These are phyloP conservation scores for Fusarium annulatum DNA, from an alignment of 2,329 filamentous ascomycete species.

Conservation along the genomic window DNA sequence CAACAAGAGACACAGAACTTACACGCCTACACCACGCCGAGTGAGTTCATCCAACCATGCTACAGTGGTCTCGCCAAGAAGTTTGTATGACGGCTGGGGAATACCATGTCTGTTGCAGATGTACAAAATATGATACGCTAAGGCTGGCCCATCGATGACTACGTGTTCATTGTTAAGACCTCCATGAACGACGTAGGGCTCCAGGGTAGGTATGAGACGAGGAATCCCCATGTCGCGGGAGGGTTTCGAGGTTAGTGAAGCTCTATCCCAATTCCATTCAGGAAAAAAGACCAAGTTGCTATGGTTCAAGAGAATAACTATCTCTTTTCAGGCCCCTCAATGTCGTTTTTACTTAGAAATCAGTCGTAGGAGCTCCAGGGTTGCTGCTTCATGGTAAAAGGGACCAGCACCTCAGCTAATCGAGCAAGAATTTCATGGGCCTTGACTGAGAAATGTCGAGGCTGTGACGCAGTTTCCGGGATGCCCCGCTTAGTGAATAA, in stretches of 20 bases:
- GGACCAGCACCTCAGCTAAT: background rate
- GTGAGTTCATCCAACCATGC: conserved; percentile 72
- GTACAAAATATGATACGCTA: conserved; percentile 79
- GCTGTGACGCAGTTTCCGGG: conserved; percentile 29
- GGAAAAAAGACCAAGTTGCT: background rate
- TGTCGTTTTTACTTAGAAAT: background rate
- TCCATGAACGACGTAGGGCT: conserved; percentile 60
- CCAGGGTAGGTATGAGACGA: conserved; percentile 63
- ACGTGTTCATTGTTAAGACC: conserved; percentile 56
- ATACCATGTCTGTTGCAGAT: conserved; percentile 63
- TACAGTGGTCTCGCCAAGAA: conserved; percentile 69
- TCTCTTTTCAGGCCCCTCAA: background rate
- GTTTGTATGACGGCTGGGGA: conserved; percentile 69
- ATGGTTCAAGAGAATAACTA: too few species aligned
- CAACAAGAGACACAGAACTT: conserved; percentile 35
- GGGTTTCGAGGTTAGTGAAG: background rate
- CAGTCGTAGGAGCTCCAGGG: background rate
- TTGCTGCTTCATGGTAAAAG: background rate
- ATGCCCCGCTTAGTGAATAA: conserved; percentile 38
- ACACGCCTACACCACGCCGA: conserved; percentile 70
- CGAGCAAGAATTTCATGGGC: background rate
- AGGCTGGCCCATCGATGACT: conserved; percentile 80
- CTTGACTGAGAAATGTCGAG: background rate
- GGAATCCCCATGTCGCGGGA: conserved; percentile 66
- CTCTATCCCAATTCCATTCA: background rate